Evolutionary conservation across 352 stramenopile species (phyloP), one percentile per base, ranked within the genome.

Genomic region (Phytophthora hybrid): DNA sequence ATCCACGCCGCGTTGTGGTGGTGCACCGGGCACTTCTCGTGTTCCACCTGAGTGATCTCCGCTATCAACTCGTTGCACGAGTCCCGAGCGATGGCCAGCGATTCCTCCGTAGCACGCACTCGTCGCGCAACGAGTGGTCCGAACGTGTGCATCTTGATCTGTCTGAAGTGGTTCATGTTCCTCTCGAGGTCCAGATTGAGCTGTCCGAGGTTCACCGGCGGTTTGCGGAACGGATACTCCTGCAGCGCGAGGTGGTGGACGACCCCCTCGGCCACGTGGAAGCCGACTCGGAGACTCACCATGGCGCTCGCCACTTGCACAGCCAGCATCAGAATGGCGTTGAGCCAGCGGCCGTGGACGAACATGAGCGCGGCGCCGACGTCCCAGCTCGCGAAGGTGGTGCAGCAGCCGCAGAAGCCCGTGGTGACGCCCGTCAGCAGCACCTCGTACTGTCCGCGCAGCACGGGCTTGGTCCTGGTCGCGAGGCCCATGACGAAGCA

Each of bases 321-420:
- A 53, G 61, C 67, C 37, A 91, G 58, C 76, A 85, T 73, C 18
- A 91, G 59, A 26, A 88, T 39, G 37, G 83, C 83, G 47, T 88
- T 79, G 4, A 84, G 59, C 83, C 81, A 91, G 44, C 62, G 59
- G 34, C 78, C 78, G 49, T 78, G 80, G 58, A 88, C 74, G 53
- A 89, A 91, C 76, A 85, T 79, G 41, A 80, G 71, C 4, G 80
- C 80, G 4, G 76, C 80, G 6, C 72, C 74, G 4, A 92, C 59
- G 39, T 90, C 81, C 85, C 85, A 92, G 29, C 78, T 87, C 32
- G 85, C 78, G 47, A 92, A 92, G 4, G 85, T 91, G 31, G 85
- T 92, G 65, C 83, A 91, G 67, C 74, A 87, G 58, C 85, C 85
- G 65, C 85, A 92, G 37, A 92, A 92, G 11, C 85, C 85, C n/a